Evolutionary conservation across 305 asterid genomes (phyloP).

Genomic region (Ajuga reptans): DNA sequence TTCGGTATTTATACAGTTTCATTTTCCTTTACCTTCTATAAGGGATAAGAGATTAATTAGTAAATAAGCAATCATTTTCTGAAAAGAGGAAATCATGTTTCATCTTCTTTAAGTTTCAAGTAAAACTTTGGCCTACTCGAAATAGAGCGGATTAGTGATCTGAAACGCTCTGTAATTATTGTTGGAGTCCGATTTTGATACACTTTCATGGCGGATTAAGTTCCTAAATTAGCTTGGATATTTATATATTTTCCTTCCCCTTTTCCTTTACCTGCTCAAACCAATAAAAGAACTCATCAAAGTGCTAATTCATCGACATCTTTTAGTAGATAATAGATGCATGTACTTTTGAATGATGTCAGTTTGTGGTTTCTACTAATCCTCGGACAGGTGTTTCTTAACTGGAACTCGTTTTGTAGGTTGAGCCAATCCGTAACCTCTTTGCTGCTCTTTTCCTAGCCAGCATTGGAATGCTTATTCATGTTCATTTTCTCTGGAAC

Average conservation of each 20-base stretch:
- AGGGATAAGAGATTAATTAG: too few species aligned
- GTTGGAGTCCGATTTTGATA: not conserved
- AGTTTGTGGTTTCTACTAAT: not conserved
- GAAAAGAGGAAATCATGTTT: too few species aligned
- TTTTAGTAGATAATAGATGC: not conserved
- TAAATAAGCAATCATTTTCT: too few species aligned
- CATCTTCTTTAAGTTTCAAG: too few species aligned
- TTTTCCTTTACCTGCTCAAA: too few species aligned
- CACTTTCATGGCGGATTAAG: not conserved
- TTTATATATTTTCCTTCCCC: not conserved
- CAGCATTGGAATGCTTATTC: slow-evolving; percentile 84
- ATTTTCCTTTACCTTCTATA: not conserved
- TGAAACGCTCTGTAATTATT: not conserved
- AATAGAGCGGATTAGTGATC: slow-evolving; percentile 6
- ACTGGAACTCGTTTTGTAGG: slow-evolving; percentile 38
- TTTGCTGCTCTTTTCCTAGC: slow-evolving; percentile 78
- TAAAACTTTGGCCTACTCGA: too few species aligned
- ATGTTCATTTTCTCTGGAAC: slow-evolving; percentile 72
- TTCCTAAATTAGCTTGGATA: not conserved
- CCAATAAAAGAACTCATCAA: not conserved
- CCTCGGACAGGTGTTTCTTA: slow-evolving; percentile 5
- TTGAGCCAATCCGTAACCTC: slow-evolving; percentile 68
- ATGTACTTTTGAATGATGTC: not conserved
- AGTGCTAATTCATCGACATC: slow-evolving; percentile 3
- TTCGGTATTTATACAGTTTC: not conserved